Base-by-base conservation (phyloP, 2,329 filamentous ascomycete species). In the Pseudogymnoascus sp. region DNA sequence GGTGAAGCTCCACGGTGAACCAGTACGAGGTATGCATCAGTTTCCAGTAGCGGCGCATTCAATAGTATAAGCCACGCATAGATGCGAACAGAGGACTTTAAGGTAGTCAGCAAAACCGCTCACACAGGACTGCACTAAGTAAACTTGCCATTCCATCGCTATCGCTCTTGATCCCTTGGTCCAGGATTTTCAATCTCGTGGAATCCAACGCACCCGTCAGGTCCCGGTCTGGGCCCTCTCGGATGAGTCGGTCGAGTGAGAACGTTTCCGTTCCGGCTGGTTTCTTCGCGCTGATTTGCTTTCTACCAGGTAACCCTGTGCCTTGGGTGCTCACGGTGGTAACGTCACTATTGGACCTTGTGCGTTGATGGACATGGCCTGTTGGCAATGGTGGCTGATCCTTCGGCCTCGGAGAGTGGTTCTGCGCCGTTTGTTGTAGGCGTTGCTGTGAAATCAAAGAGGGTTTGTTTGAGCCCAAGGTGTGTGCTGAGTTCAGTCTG, bases 31-130 rank as follows among this genome's bases (percentile, higher is more conserved):
- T 99, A 99, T 64, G 88, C 82, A 69, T 96, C 90, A 62, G 94
- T 96, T 47, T 87, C 82, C 65, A 97, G 79, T 43, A 96, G 85
- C 6, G 91, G 87, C 32, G 92, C 87, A 71, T 96, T 90, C 68
- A 99, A 87, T 11, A 99, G 84, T 67, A 96, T 90, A 39, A 97
- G 83, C 94, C 94, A 99, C 66, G 96, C 85, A 74, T 99, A 97
- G 72, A 97, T 95, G 69, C 94, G 88, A 64, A 94, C 79, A 50
- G 91, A 88, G 18, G 94, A 99, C 93, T 96, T 25, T 32, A 35
- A 22, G 30, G 22, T 58, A 12, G 58, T 66, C 64, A 67, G 63
- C 62, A 64, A 34, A 41, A 39, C 61, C 35, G 20, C 35, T 34
- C 62, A 64, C 37, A 61, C 25, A 18, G 16, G 25, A 43, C 32